A percentile compares a stretch with the other conserved stretches of the same genome.
These are phyloP conservation scores for Penicillium fuscoglaucum DNA, from an alignment of 2,329 filamentous ascomycete genomes.

Conservation along the genomic window DNA sequence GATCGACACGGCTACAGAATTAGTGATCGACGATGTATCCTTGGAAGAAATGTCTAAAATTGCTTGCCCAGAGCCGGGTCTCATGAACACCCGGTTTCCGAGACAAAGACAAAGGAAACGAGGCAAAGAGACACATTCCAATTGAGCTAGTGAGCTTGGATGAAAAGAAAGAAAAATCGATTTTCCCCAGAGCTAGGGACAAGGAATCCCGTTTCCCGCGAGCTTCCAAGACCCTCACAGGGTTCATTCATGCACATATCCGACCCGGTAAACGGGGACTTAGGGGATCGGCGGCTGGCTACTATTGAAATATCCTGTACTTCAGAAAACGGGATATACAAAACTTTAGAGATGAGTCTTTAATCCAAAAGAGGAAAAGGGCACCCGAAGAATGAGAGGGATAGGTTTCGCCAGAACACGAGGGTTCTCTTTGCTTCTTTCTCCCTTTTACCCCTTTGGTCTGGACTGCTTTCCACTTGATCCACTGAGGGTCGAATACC, in stretches of 20 bases:
- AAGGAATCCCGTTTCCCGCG: background rate
- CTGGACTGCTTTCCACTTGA: constrained; percentile 2
- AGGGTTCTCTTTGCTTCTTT: constrained; percentile 10
- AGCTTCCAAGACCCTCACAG: constrained; percentile 5
- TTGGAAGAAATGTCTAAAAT: constrained; percentile 8
- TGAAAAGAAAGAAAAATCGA: background rate
- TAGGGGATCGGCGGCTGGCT: constrained; percentile 1
- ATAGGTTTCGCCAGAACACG: constrained; percentile 12
- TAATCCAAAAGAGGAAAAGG: constrained; percentile 2
- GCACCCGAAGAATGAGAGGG: constrained; percentile 16
- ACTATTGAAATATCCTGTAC: constrained; percentile 9
- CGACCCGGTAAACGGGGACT: constrained; percentile 13
- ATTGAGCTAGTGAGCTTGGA: background rate
- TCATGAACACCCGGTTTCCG: background rate
- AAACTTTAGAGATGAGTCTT: constrained; percentile 8
- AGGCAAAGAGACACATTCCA: constrained; percentile 5
- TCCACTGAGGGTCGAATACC: constrained; percentile 19
- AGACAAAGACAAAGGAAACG: constrained; percentile 3
- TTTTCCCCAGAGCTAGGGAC: background rate
- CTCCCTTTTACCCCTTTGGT: constrained; percentile 25
- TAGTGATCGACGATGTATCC: constrained; percentile 13
- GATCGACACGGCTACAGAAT: constrained; percentile 18
- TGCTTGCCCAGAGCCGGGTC: background rate
- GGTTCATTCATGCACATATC: constrained; percentile 12
- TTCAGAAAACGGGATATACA: background rate